Conservation (phyloP, 2,329 filamentous ascomycete genomes). For the Aspergillus pseudonomiae region DNA sequence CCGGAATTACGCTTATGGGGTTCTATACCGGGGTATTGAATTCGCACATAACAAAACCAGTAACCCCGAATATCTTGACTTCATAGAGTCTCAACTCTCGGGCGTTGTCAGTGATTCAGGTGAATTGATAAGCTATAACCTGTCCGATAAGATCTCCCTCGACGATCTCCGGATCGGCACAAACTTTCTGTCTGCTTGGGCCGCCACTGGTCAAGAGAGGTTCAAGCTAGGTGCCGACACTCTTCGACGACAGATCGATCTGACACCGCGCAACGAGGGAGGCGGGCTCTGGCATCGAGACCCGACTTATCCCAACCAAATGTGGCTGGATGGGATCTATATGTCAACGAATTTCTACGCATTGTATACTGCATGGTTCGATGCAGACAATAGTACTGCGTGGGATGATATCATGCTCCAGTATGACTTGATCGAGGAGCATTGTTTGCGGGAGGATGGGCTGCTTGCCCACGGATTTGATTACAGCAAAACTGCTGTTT, state of each 20-base stretch:
- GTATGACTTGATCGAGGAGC: slow-evolving; percentile 20
- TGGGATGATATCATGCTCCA: slow-evolving; percentile 22
- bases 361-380: slow-evolving; percentile 19
- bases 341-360: slow-evolving; percentile 21
- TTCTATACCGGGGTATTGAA: slow-evolving; percentile 19
- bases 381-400: slow-evolving; percentile 15
- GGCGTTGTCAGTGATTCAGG: slow-evolving; percentile 14
- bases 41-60: slow-evolving; percentile 20
- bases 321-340: slow-evolving; percentile 24
- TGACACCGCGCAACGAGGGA: slow-evolving; percentile 18
- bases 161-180: slow-evolving; percentile 20
- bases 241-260: slow-evolving; percentile 16
- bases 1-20: slow-evolving; percentile 20
- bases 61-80: slow-evolving; percentile 9
- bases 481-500: slow-evolving; percentile 15
- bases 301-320: slow-evolving; percentile 21
- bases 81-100: slow-evolving; percentile 16
- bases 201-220: slow-evolving; percentile 15
- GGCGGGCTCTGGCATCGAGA: slow-evolving; percentile 21
- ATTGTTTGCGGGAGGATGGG: slow-evolving; percentile 9
- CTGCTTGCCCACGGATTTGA: slow-evolving; percentile 19
- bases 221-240: slow-evolving; percentile 20
- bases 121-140: slow-evolving; percentile 5
- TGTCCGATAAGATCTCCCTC: slow-evolving; percentile 12
- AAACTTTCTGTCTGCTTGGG: slow-evolving; percentile 19